phyloP scores from a whole-genome alignment of 495 filamentous ascomycete species.

The Tuber indicum region DNA sequence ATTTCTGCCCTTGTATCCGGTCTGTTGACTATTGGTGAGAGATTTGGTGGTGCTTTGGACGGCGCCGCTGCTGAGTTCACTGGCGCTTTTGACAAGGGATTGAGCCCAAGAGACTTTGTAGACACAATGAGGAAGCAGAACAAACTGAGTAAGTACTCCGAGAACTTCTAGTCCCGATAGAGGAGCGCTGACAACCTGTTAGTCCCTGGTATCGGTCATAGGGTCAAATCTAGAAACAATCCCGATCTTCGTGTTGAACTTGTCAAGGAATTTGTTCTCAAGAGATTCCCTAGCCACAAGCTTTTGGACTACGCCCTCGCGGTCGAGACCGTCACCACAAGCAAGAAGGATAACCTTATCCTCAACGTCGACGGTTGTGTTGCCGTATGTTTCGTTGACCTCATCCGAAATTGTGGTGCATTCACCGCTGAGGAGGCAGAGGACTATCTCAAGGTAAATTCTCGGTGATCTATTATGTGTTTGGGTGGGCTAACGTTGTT shows the following conservation, averaged over 20 bases:
- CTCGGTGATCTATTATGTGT: not conserved
- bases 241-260: slow-evolving; percentile 98
- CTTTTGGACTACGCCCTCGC: slow-evolving; percentile 97
- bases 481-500: slow-evolving; percentile 45
- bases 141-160: slow-evolving; percentile 72
- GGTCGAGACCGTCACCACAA: slow-evolving; percentile 95
- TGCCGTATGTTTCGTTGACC: slow-evolving; percentile 96
- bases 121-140: slow-evolving; percentile 99
- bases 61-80: slow-evolving; percentile 98
- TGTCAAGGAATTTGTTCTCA: slow-evolving; percentile 96
- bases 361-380: slow-evolving; percentile 98
- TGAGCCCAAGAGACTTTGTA: slow-evolving; percentile 97
- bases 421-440: slow-evolving; percentile 79
- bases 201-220: slow-evolving; percentile 97
- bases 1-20: slow-evolving; percentile 90
- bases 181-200: slow-evolving; percentile 42
- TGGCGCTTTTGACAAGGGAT: slow-evolving; percentile 94
- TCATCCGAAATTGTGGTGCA: slow-evolving; percentile 95
- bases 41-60: slow-evolving; percentile 97
- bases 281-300: slow-evolving; percentile 94
- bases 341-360: slow-evolving; percentile 99
- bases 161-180: not conserved
- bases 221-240: slow-evolving; percentile 99
- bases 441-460: slow-evolving; percentile 58
- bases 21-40: slow-evolving; percentile 95